A percentile compares a stretch with the other conserved stretches of the same genome.
Conservation (phyloP, 148 eudicot species). For the Drosera capensis region DNA sequence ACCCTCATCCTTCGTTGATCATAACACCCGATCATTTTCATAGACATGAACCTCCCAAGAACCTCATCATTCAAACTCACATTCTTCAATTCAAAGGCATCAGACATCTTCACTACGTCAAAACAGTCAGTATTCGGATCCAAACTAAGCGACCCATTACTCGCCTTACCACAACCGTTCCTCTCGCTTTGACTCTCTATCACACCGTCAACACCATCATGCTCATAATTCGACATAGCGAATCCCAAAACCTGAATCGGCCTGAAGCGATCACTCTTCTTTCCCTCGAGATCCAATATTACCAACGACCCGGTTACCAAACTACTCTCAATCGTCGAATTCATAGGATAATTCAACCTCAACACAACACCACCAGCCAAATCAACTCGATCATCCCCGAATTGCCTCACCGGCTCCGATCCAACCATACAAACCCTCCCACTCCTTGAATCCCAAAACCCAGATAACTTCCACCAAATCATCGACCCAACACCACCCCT, state of each 20-base stretch:
- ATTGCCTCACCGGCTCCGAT: constrained; percentile 15
- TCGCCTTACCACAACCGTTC: constrained; percentile 12
- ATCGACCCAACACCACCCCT: constrained; percentile 11
- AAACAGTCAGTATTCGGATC: constrained; percentile 11
- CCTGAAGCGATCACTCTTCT: constrained; percentile 14
- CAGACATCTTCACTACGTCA: constrained; percentile 14
- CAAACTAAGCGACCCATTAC: constrained; percentile 11
- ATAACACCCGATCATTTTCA: constrained; percentile 41
- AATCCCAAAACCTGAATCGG: constrained; percentile 44
- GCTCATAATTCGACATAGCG: constrained; percentile 37
- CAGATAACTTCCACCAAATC: constrained; percentile 22
- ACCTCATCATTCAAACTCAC: constrained; percentile 28
- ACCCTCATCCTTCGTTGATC: constrained; percentile 30
- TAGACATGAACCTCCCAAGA: constrained; percentile 28
- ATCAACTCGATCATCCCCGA: constrained; percentile 7
- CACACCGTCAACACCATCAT: constrained; percentile 29
- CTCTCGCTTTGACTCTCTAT: constrained; percentile 9
- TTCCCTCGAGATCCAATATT: constrained; percentile 18
- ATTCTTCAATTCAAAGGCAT: constrained; percentile 33
- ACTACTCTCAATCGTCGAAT: constrained; percentile 28
- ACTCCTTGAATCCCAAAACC: constrained; percentile 47
- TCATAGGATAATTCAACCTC: constrained; percentile 47
- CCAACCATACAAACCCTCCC: constrained; percentile 78
- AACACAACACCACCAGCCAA: constrained; percentile 24
- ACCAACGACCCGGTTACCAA: constrained; percentile 55